Percentiles rank a stretch among this genome's conserved stretches.
Evolutionary conservation across 73 alveolate species (phyloP).

Genomic region (Paramecium pentaurelia): DNA sequence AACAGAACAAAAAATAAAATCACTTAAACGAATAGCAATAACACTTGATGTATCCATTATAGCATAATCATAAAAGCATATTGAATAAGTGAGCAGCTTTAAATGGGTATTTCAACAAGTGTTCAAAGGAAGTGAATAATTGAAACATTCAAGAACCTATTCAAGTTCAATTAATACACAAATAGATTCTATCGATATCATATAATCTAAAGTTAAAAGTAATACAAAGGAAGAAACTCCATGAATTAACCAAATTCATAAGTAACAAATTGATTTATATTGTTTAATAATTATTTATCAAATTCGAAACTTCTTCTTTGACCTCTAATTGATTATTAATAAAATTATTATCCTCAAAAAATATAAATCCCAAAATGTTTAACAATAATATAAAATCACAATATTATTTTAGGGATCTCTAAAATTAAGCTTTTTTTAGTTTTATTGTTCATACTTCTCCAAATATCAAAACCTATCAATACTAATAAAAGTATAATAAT

Average conservation of each 20-base stretch:
- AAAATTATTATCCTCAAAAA: too few species aligned
- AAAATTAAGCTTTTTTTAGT: too few species aligned
- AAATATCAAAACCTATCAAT: too few species aligned
- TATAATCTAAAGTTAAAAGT: not conserved
- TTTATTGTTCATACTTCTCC: too few species aligned
- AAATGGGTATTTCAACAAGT: slow-evolving; percentile 49
- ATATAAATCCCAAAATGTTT: too few species aligned
- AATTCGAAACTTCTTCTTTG: not conserved
- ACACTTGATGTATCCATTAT: not conserved
- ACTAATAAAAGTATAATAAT: too few species aligned
- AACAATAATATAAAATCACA: too few species aligned
- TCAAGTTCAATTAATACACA: slow-evolving; percentile 12
- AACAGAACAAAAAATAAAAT: not conserved
- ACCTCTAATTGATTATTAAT: too few species aligned
- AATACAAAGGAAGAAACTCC: not conserved
- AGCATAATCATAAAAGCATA: not conserved
- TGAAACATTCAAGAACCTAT: not conserved
- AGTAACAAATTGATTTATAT: slow-evolving; percentile 3
- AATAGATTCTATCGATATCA: not conserved
- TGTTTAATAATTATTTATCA: not conserved
- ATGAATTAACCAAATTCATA: not conserved
- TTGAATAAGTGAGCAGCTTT: slow-evolving; percentile 3
- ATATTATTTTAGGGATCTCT: too few species aligned
- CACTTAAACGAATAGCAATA: not conserved
- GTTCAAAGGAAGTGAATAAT: not conserved